A percentile compares a stretch with the other conserved stretches of the same genome.
phyloP scores from a whole-genome alignment of 345 rosid genomes.

The Salix koriyanagi region DNA sequence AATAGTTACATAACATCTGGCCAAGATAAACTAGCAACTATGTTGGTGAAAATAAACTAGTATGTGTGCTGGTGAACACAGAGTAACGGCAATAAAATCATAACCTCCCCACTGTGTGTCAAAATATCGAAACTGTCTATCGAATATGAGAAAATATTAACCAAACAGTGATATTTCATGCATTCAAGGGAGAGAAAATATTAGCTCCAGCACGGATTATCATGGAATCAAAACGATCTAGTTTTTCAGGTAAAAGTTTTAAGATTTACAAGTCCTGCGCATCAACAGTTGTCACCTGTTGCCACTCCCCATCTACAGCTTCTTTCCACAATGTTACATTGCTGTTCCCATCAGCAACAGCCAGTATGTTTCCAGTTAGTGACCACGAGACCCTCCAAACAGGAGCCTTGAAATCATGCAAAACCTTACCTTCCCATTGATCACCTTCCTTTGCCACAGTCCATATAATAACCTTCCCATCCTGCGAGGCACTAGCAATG shows the following conservation, averaged over 20 bases:
- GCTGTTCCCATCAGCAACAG: conserved; percentile 16
- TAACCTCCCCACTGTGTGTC: not conserved
- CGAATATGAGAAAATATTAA: not conserved
- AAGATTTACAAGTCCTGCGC: not conserved
- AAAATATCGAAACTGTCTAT: not conserved
- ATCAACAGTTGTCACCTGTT: conserved; percentile 16
- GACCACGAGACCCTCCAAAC: conserved; percentile 22
- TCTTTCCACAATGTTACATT: conserved; percentile 14
- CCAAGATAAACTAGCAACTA: not conserved
- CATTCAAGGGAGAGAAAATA: not conserved
- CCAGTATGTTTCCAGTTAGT: conserved; percentile 16
- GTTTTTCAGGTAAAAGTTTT: not conserved
- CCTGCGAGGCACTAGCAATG: conserved; percentile 17
- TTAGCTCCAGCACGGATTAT: not conserved
- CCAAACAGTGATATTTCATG: not conserved
- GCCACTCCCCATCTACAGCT: conserved; percentile 20
- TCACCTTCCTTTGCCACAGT: conserved; percentile 17
- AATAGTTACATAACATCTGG: not conserved
- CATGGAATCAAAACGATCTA: not conserved
- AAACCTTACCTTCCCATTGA: conserved; percentile 15
- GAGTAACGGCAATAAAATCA: not conserved
- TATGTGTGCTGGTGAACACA: not conserved
- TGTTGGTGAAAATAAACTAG: not conserved
- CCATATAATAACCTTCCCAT: conserved; percentile 19
- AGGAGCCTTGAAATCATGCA: conserved; percentile 14